Conservation (phyloP, 1,284 basidiomycete genomes). For the Tranzscheliella williamsii region DNA sequence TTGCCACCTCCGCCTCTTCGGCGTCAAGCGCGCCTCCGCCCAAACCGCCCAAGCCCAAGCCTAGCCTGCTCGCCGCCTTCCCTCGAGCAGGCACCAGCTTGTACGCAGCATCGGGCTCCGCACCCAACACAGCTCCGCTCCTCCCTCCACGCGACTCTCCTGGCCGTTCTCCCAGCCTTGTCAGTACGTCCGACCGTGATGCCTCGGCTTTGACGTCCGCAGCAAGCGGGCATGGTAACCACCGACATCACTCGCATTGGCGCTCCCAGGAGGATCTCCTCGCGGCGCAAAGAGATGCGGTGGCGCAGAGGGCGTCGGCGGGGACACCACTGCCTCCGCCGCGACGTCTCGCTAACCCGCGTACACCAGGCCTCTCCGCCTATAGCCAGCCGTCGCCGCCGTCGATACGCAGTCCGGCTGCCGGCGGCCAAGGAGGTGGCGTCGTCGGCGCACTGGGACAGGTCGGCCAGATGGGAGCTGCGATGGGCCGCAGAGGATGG, state of each 20-base stretch:
- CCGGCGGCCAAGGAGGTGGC: slow-evolving; percentile 15
- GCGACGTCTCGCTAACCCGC: slow-evolving; percentile 9
- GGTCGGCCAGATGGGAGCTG: slow-evolving; percentile 41
- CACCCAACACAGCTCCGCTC: slow-evolving; percentile 5
- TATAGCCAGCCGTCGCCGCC: not conserved
- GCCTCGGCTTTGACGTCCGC: too few relatives aligned
- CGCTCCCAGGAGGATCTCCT: slow-evolving; percentile 22
- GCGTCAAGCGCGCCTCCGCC: slow-evolving; percentile 8
- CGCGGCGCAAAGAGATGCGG: slow-evolving; percentile 17
- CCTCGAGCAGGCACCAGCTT: slow-evolving; percentile 5
- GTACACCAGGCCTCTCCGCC: not conserved
- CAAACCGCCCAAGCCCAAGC: slow-evolving; percentile 28
- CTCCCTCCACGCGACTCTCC: not conserved
- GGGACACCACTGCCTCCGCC: slow-evolving; percentile 31
- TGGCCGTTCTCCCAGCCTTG: not conserved
- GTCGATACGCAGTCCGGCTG: slow-evolving; percentile 8
- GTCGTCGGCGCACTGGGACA: slow-evolving; percentile 33
- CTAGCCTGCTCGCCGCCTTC: slow-evolving; percentile 21
- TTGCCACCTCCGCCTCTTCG: not conserved
- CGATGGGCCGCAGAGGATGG: slow-evolving; percentile 46
- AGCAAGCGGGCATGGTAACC: too few relatives aligned
- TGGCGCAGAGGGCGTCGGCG: slow-evolving; percentile 21
- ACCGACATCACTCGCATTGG: slow-evolving; percentile 3
- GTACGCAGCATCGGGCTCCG: slow-evolving; percentile 6
- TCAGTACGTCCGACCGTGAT: too few relatives aligned